Conservation (phyloP, 257 asterid genomes). For the Jacaranda mimosifolia region DNA sequence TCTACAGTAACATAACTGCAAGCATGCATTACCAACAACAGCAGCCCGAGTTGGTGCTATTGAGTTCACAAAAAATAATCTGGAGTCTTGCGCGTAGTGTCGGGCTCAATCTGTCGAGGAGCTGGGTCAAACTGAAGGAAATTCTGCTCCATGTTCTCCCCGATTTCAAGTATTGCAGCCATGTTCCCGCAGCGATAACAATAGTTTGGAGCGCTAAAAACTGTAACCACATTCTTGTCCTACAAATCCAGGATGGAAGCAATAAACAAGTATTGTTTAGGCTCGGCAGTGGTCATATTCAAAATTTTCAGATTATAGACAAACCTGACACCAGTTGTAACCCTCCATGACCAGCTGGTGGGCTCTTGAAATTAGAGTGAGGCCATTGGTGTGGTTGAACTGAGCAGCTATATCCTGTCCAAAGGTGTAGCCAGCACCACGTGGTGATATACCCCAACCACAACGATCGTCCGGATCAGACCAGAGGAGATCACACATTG, state of each 20-base stretch:
- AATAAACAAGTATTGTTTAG: slow-evolving; percentile 2
- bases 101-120: slow-evolving; percentile 99
- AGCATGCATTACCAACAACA: slow-evolving; percentile 45
- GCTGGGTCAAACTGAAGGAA: slow-evolving; percentile 99
- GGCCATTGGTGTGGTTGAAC: slow-evolving; percentile 97
- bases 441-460: slow-evolving; percentile 99
- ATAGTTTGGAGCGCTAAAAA: slow-evolving; percentile 97
- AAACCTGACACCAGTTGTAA: slow-evolving; percentile 98
- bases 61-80: slow-evolving; percentile 86
- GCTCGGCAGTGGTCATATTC: not conserved
- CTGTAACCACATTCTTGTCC: slow-evolving; percentile 98
- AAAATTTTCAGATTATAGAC: slow-evolving; percentile 32
- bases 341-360: slow-evolving; percentile 99
- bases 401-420: slow-evolving; percentile 98
- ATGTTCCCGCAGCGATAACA: slow-evolving; percentile 98
- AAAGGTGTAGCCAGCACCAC: slow-evolving; percentile 98
- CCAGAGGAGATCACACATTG: slow-evolving; percentile 99
- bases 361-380: slow-evolving; percentile 93
- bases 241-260: slow-evolving; percentile 36
- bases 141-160: slow-evolving; percentile 97
- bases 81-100: slow-evolving; percentile 95
- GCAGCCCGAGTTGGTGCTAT: slow-evolving; percentile 35
- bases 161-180: slow-evolving; percentile 98
- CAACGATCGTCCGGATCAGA: slow-evolving; percentile 98
- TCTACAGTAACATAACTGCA: slow-evolving; percentile 64